Evolutionary conservation across 306 rosid species (phyloP), one percentile per base, ranked within the genome.

Genomic region (Vigna unguiculata): DNA sequence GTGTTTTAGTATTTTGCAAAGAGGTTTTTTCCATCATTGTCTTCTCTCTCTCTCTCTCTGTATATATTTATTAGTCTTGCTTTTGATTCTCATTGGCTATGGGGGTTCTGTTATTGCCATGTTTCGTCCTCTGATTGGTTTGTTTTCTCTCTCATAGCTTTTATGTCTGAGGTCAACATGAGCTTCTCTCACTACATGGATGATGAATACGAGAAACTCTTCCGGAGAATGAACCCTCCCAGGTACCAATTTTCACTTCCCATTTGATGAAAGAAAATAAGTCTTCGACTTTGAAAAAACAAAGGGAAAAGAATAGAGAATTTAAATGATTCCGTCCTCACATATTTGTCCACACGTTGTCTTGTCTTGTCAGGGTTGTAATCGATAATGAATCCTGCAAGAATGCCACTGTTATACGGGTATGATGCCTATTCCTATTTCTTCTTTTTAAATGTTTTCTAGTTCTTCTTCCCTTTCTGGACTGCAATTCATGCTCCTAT

Each of bases 151-250:
- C 75, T 78, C 66, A 17, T 71, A 85, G 87, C 92, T 84, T 92
- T 80, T 81, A 61, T 76, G 70, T 80, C 93, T 57, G 97, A 87
- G 77, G 88, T 85, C 74, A 87, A 83, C 96, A 86, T 87, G 94
- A 85, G 91, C 78, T 90, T 85, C 69, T 90, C 98, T 72, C 79
- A 86, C 69, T 91, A 89, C 85, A 92, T 87, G 91, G 96, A 89
- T 71, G 93, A 89, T 81, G 98, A 94, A 59, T 94, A 89, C 82
- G 95, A 83, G 81, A 94, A 94, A 80, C 91, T 94, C 74, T 86
- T 92, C 80, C 77, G 95, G 78, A 84, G 98, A 88, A 69, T 94
- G 97, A 90, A 94, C 82, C 97, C 97, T 57, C 98, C 98, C 32
- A 87, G 91, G 93, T 90, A 59, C 72, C 55, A 38, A 22, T 57